Percentiles rank a stretch among this genome's conserved stretches.
These are phyloP conservation scores for Parascedosporium putredinis DNA, from an alignment of 2,329 filamentous ascomycete species.

Conservation along the genomic window DNA sequence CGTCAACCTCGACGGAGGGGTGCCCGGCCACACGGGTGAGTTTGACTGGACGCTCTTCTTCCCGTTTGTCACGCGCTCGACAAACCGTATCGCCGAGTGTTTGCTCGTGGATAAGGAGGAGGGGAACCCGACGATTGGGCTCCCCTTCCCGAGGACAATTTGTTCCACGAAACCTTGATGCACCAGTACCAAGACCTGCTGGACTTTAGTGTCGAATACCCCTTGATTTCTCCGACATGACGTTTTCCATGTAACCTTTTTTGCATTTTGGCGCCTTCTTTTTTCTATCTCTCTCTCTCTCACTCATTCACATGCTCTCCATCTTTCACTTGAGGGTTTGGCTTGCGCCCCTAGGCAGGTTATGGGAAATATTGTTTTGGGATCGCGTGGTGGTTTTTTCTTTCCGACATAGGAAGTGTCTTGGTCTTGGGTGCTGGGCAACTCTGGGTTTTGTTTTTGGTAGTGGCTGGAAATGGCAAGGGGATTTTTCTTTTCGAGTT, in stretches of 20 bases:
- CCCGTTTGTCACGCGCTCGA: conserved; percentile 22
- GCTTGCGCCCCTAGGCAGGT: too few species aligned
- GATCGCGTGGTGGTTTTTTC: too few species aligned
- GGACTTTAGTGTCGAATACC: conserved; percentile 9
- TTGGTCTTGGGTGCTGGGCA: too few species aligned
- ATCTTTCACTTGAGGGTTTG: too few species aligned
- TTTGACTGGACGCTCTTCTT: conserved; percentile 25
- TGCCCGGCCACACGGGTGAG: conserved; percentile 6
- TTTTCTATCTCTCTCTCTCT: too few species aligned
- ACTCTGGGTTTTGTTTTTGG: too few species aligned
- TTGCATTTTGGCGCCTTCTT: too few species aligned
- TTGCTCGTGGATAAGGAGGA: conserved; percentile 15
- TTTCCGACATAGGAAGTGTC: too few species aligned
- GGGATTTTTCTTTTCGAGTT: too few species aligned
- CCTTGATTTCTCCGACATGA: conserved; percentile 11
- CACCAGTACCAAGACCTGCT: conserved; percentile 17
- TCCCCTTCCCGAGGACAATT: conserved; percentile 13
- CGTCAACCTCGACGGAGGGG: not conserved
- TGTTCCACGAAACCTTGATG: conserved; percentile 16
- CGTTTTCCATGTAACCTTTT: not conserved
- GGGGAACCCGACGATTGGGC: conserved; percentile 12
- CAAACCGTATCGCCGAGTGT: conserved; percentile 18
- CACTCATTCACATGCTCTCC: too few species aligned
- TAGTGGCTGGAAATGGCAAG: too few species aligned
- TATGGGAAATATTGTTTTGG: too few species aligned